Evolutionary conservation across 1,139 yeast species (phyloP).

Genomic region (Pichia sp.): DNA sequence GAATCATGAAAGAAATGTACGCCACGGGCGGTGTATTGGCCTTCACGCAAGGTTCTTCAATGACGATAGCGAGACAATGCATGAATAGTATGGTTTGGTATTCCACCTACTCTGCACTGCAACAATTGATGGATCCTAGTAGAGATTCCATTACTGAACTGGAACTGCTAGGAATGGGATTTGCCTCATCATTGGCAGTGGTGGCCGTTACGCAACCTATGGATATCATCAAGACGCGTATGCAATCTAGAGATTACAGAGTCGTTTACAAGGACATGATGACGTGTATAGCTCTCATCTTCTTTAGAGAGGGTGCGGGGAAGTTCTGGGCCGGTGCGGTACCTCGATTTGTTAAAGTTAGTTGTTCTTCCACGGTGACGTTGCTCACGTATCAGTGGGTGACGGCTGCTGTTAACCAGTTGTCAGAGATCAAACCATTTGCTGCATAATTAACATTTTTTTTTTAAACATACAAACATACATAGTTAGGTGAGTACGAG

Average conservation of each 20-base stretch:
- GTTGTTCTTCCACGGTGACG: slow-evolving; percentile 74
- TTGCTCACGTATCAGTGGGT: slow-evolving; percentile 61
- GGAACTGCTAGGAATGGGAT: slow-evolving; percentile 37
- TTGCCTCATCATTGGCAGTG: slow-evolving; percentile 56
- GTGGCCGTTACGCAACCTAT: slow-evolving; percentile 83
- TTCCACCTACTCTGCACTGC: slow-evolving; percentile 70
- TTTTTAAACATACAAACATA: no score
- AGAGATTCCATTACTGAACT: slow-evolving; percentile 25
- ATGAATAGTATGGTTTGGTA: slow-evolving; percentile 78
- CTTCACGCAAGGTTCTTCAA: slow-evolving; percentile 72
- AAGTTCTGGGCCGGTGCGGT: slow-evolving; percentile 73
- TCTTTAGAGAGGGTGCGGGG: slow-evolving; percentile 57
- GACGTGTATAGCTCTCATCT: slow-evolving; percentile 65
- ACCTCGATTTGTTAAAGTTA: slow-evolving; percentile 73
- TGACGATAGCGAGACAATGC: slow-evolving; percentile 74
- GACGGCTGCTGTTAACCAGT: slow-evolving; percentile 37
- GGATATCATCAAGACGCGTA: slow-evolving; percentile 82
- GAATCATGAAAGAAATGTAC: slow-evolving; percentile 61
- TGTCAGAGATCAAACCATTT: slow-evolving; percentile 24
- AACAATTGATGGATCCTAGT: slow-evolving; percentile 59
- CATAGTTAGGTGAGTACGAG: no score
- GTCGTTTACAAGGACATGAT: slow-evolving; percentile 60
- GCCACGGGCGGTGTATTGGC: slow-evolving; percentile 69
- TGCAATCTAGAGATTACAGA: slow-evolving; percentile 70
- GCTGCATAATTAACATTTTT: no score